Base-by-base conservation (phyloP, 2,329 filamentous ascomycete species). In the Echinosphaeria canescens region DNA sequence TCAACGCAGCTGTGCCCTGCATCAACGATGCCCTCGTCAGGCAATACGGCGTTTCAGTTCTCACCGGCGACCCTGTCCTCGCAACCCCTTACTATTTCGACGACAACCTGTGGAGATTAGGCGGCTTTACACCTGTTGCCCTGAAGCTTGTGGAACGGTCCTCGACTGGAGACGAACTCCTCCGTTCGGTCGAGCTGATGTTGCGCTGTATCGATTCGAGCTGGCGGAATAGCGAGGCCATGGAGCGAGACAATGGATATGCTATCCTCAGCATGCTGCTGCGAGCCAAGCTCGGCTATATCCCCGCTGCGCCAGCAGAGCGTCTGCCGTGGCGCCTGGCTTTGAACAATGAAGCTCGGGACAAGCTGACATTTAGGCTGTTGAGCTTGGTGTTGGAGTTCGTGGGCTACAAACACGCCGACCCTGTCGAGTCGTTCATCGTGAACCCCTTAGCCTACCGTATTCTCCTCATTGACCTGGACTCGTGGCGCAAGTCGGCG, bases 191-290 rank as follows among this genome's bases (percentile, higher is more conserved):
- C 3, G 71, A 90, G 39, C 75, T 90, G 39, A 57, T 92, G 15
- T 82, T 93, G 33, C 69, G 78, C 35, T 80, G 79, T 32, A 76
- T 93, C 26, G 75, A 78, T 36, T 75, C 78, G 34, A 95, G 78
- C 43, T 98, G 90, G 88, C 68, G 88, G 34, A 95, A 95, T 36
- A 95, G 88, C 37, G 90, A 98, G 45, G 84, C 88, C 15, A 93
- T 98, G 76, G 88, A 98, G 47, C 73, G 79, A 39, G 82, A 91
- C 31, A 88, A 90, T 37, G 90, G 85, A 0, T 98, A 93, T 43
- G 75, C 79, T 15, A 78, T 95, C 19, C 53, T 98, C 27, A 76
- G 76, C 22, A 70, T 82, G 47, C 59, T 95, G 12, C 51, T 98
- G 14, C 72, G 81, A 29, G 76, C 79, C 29, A 93, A 92, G 44